Percentiles rank a stretch among this genome's conserved stretches.
phyloP scores from a whole-genome alignment of 768 basidiomycete genomes.

The Leccinum uliginosum region DNA sequence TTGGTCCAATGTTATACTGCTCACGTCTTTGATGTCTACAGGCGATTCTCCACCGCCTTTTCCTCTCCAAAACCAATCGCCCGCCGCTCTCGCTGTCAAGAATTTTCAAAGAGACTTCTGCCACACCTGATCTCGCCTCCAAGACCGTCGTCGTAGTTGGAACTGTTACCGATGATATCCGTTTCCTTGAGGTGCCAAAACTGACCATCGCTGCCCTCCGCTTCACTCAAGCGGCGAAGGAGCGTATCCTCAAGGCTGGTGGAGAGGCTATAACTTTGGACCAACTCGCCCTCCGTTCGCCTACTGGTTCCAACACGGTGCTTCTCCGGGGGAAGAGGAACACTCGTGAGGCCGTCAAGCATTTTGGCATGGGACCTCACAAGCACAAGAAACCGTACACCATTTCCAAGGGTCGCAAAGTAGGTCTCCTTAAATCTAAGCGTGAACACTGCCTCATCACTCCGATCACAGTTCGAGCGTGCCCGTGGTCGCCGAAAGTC shows the following conservation, averaged over 20 bases:
- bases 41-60: constrained; percentile 94
- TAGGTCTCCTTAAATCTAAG: constrained; percentile 24
- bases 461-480: constrained; percentile 75
- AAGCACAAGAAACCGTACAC: constrained; percentile 99
- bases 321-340: constrained; percentile 90
- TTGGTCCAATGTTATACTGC: not conserved
- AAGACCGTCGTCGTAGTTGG: constrained; percentile 90
- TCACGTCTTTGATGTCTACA: constrained; percentile 31
- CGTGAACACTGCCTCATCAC: not conserved
- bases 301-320: constrained; percentile 93
- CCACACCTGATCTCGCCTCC: constrained; percentile 58
- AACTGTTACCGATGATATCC: constrained; percentile 94
- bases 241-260: constrained; percentile 92
- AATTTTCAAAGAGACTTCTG: constrained; percentile 78
- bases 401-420: constrained; percentile 93
- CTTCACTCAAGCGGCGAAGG: constrained; percentile 90
- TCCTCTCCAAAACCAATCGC: constrained; percentile 96
- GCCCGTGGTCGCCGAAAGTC: constrained; percentile 99
- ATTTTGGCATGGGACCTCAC: constrained; percentile 98
- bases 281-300: constrained; percentile 91
- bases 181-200: constrained; percentile 82
- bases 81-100: constrained; percentile 93
- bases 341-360: constrained; percentile 91
- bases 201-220: constrained; percentile 90
- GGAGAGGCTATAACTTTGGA: constrained; percentile 95